These are phyloP conservation scores for Saksenaea oblongispora DNA, from an alignment of 371 early-diverging fungal species.

Conservation along the genomic window DNA sequence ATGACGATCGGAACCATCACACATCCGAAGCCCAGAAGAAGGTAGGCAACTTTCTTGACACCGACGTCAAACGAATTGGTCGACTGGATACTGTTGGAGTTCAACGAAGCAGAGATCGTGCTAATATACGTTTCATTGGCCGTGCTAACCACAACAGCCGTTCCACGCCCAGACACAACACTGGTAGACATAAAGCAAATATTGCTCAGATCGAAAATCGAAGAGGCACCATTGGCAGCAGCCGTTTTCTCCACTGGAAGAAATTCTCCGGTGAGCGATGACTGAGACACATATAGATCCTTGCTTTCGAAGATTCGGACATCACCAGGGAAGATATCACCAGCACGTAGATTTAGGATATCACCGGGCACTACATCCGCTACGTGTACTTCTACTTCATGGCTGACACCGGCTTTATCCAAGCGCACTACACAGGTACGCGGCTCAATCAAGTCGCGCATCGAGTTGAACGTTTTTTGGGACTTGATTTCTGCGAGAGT, in stretches of 20 bases:
- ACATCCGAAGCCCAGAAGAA: constrained; percentile 34
- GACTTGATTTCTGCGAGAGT: constrained; percentile 42
- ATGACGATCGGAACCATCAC: constrained; percentile 34
- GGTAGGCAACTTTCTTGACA: constrained; percentile 37
- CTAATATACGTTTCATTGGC: constrained; percentile 38
- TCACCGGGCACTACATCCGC: constrained; percentile 44
- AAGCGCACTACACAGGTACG: constrained; percentile 27
- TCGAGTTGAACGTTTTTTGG: constrained; percentile 24
- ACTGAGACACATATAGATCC: constrained; percentile 40
- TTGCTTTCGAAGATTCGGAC: constrained; percentile 32
- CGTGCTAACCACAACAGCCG: constrained; percentile 32
- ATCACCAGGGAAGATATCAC: constrained; percentile 40
- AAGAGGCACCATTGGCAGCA: not conserved
- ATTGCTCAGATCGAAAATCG: constrained; percentile 17
- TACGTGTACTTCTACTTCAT: constrained; percentile 21
- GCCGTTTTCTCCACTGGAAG: constrained; percentile 43
- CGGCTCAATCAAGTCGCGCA: constrained; percentile 34
- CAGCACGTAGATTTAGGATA: constrained; percentile 32
- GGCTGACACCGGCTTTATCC: constrained; percentile 18
- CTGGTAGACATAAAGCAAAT: constrained; percentile 43
- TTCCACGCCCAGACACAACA: constrained; percentile 40
- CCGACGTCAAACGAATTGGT: constrained; percentile 34
- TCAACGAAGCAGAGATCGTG: constrained; percentile 28
- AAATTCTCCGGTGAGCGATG: constrained; percentile 39
- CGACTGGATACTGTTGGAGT: constrained; percentile 21